Evolutionary conservation across 2,329 filamentous ascomycete species (phyloP).

Genomic region (Aureobasidium sp.): DNA sequence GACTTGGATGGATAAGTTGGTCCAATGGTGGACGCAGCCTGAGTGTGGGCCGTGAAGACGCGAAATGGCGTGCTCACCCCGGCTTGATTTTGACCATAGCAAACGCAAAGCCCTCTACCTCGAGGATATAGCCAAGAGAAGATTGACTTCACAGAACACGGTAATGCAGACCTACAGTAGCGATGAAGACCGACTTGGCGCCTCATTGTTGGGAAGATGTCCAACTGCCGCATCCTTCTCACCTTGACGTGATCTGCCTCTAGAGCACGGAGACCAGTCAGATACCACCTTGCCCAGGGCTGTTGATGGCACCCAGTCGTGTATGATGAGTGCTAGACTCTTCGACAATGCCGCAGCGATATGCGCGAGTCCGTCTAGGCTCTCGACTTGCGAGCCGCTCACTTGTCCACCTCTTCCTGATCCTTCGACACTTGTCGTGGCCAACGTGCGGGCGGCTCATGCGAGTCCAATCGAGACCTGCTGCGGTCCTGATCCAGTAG

Average conservation of each 20-base stretch:
- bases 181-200: background rate
- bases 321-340: too few species aligned
- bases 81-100: background rate
- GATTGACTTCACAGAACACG: background rate
- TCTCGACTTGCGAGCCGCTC: too few species aligned
- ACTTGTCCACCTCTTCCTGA: too few species aligned
- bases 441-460: too few species aligned
- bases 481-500: too few species aligned
- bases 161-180: background rate
- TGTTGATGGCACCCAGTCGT: too few species aligned
- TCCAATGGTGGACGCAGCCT: background rate
- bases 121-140: background rate
- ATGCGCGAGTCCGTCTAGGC: too few species aligned
- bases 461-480: too few species aligned
- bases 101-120: background rate
- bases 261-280: background rate
- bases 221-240: background rate
- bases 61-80: slow-evolving; percentile 2
- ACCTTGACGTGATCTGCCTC: background rate
- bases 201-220: background rate
- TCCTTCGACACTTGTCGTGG: too few species aligned
- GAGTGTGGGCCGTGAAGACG: background rate
- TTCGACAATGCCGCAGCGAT: too few species aligned
- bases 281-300: background rate
- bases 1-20: background rate